Evolutionary conservation across 2,329 filamentous ascomycete genomes (phyloP), one percentile per base, ranked within the genome.

Genomic region (Xylariaceae sp.): DNA sequence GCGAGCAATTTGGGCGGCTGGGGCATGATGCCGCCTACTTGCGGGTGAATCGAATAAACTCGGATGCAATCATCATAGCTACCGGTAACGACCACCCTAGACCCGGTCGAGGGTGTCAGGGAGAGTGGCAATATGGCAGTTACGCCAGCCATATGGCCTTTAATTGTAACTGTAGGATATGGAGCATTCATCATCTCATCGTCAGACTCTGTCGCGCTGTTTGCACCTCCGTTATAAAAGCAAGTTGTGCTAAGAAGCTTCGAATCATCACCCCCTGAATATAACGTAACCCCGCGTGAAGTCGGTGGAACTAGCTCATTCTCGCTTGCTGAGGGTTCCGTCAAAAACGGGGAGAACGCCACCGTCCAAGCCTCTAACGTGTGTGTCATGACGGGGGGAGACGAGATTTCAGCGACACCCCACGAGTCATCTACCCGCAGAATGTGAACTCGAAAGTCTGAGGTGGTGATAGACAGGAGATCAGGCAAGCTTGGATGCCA

Each of bases 11-110:
- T 75, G 1, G 74, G 70, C 45, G 72, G 74, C 48, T 72, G 71
- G 50, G 68, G 61, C 27, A 74, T 68, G 60, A 77, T 75, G 0
- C 72, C 71, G 31, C 65, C 60, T 41, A 73, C 63, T 2, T 72
- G 69, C 8, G 76, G 72, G 30, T 73, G 68, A 8, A 83, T 72
- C 1, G 77, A 69, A 47, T 88, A 79, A 1, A 96, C 75, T 9
- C 92, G 82, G 19, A 97, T 75, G 57, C 79, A 76, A 64, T 97
- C 91, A 64, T 97, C 94, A 66, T 97, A 99, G 67, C 89, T 95
- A 3, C 94, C 94, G 0, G 91, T 96, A 2, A 96, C 65, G 2
- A 95, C 70, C 3, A 94, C 66, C 3, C 77, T 75, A 1, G 76
- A 75, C 2, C 74, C 73, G 6, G 78, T 73, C 6, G 68, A 61